These are phyloP conservation scores for Madurella mycetomatis DNA, from an alignment of 2,329 filamentous ascomycete genomes.

Conservation along the genomic window DNA sequence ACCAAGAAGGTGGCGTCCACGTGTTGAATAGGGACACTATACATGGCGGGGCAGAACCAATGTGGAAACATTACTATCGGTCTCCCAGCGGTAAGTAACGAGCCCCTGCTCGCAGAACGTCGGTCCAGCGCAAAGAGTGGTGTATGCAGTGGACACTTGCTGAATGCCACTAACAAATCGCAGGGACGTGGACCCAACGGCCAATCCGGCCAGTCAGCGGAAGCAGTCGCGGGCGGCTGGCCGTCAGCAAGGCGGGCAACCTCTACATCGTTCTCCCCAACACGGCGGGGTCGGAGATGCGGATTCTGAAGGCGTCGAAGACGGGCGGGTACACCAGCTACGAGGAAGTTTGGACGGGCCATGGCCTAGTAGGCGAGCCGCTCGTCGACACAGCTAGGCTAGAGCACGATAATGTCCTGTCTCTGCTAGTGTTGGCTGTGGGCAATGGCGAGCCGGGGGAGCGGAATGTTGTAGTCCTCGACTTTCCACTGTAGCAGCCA, in stretches of 20 bases:
- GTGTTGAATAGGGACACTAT: constrained; percentile 43
- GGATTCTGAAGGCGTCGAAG: constrained; percentile 32
- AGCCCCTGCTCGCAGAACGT: too few relatives aligned
- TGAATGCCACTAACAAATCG: neutral
- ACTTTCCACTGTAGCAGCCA: constrained; percentile 28
- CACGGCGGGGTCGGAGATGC: constrained; percentile 27
- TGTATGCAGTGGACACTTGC: neutral
- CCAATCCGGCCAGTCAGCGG: constrained; percentile 30
- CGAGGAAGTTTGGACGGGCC: constrained; percentile 34
- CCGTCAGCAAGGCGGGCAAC: constrained; percentile 32
- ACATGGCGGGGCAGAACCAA: constrained; percentile 21
- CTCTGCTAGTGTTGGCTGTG: constrained; percentile 31
- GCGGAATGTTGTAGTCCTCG: constrained; percentile 33
- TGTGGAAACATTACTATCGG: constrained; percentile 40
- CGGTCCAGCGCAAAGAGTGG: too few relatives aligned
- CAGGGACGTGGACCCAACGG: constrained; percentile 33
- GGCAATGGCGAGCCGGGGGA: constrained; percentile 6
- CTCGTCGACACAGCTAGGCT: constrained; percentile 37
- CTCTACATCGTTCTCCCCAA: constrained; percentile 37
- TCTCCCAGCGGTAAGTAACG: constrained; percentile 29
- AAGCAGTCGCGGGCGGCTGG: constrained; percentile 35
- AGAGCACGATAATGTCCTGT: constrained; percentile 34
- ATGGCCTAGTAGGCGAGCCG: constrained; percentile 36
- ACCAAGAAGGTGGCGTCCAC: constrained; percentile 42
- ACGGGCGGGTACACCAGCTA: constrained; percentile 30